These are phyloP conservation scores for Suillus brevipes DNA, from an alignment of 768 basidiomycete species.

Conservation along the genomic window DNA sequence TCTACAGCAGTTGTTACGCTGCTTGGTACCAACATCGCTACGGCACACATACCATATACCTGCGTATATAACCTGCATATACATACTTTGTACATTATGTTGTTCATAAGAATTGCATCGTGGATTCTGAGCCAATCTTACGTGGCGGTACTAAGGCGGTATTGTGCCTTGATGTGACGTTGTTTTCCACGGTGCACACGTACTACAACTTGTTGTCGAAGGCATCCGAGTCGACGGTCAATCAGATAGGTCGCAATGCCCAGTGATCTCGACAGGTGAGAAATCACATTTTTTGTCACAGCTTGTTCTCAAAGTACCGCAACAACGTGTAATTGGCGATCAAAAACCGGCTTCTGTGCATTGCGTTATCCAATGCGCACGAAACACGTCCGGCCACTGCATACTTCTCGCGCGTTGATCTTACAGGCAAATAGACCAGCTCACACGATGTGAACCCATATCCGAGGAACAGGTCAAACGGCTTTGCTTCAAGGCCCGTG, in stretches of 20 bases:
- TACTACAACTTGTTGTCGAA: constrained; percentile 11
- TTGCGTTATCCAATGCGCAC: constrained; percentile 20
- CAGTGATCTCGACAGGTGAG: constrained; percentile 59
- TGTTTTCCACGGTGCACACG: constrained; percentile 3
- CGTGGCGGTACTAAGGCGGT: constrained; percentile 6
- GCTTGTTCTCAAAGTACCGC: constrained; percentile 12
- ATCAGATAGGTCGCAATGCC: constrained; percentile 39
- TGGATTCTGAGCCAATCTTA: constrained; percentile 4
- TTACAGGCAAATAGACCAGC: constrained; percentile 88
- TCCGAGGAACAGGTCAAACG: constrained; percentile 95
- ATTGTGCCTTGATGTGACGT: neutral
- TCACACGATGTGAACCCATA: constrained; percentile 91
- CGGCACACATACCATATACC: constrained; percentile 11
- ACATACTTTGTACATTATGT: constrained; percentile 11
- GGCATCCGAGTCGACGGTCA: neutral
- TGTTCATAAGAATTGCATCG: constrained; percentile 9
- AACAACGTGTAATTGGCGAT: constrained; percentile 7
- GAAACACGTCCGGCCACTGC: constrained; percentile 6
- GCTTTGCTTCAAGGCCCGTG: constrained; percentile 92
- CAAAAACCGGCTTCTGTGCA: constrained; percentile 12
- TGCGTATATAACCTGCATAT: constrained; percentile 10
- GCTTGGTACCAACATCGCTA: constrained; percentile 9
- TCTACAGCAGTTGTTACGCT: constrained; percentile 1
- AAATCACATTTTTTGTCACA: constrained; percentile 28
- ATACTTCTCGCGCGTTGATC: constrained; percentile 12